phyloP scores from a whole-genome alignment of 2,329 filamentous ascomycete species.

The Chalaropsis ovoidea region DNA sequence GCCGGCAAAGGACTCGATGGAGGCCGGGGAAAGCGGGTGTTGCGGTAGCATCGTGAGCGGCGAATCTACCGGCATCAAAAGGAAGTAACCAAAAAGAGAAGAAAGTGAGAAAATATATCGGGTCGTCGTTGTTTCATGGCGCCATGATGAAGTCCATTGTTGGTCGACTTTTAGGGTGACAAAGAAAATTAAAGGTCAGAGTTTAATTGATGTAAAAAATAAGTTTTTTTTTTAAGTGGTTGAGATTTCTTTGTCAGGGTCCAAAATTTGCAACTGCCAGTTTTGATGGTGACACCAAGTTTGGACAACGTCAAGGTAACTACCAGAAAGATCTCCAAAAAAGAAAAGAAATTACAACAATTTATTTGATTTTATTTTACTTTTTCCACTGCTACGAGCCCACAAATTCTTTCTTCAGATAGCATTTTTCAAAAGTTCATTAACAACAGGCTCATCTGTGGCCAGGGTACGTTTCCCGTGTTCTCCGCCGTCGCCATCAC shows the following conservation, averaged over 20 bases:
- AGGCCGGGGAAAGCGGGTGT: conserved; percentile 40
- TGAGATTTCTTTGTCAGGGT: neutral
- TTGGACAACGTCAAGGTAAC: neutral
- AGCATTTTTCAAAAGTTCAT: neutral
- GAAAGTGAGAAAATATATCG: neutral
- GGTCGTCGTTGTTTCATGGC: conserved; percentile 3
- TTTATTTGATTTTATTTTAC: neutral
- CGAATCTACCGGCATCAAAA: neutral
- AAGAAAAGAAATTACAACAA: neutral
- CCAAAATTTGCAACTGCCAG: conserved; percentile 1
- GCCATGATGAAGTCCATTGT: conserved; percentile 3
- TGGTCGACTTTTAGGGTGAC: neutral
- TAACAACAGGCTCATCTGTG: conserved; percentile 5
- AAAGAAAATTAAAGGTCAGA: neutral
- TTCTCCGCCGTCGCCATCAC: neutral
- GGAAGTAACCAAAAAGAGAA: neutral
- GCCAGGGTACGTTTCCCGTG: neutral
- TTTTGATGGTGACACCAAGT: conserved; percentile 8
- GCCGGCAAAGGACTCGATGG: conserved; percentile 80
- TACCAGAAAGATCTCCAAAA: neutral
- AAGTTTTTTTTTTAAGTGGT: neutral
- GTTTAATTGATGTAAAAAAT: neutral
- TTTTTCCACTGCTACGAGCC: neutral
- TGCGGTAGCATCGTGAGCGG: neutral
- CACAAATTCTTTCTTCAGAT: neutral